Evolutionary conservation across 2,329 filamentous ascomycete species (phyloP).

Genomic region (Pyricularia grisea): DNA sequence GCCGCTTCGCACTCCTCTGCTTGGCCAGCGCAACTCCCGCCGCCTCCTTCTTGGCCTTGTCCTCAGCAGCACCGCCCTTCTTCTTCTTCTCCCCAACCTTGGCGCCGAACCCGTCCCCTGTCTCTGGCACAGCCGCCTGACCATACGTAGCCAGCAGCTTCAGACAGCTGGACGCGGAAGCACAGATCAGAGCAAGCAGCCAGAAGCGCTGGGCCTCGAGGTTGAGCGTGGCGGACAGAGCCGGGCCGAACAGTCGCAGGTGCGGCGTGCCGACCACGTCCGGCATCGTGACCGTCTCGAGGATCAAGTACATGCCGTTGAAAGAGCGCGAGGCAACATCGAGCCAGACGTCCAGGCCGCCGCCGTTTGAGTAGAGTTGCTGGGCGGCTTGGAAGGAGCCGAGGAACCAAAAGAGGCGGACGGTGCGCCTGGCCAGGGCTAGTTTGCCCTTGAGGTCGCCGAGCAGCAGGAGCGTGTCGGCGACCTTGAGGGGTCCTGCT

Average conservation of each 20-base stretch:
- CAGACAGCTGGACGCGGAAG: constrained; percentile 32
- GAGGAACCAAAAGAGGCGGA: constrained; percentile 61
- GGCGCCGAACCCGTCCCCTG: constrained; percentile 18
- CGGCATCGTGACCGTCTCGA: constrained; percentile 56
- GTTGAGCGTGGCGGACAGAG: constrained; percentile 35
- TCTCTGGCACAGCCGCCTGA: constrained; percentile 23
- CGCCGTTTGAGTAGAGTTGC: constrained; percentile 22
- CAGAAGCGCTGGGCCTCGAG: constrained; percentile 60
- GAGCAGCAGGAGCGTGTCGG: constrained; percentile 18
- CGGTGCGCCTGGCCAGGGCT: constrained; percentile 46
- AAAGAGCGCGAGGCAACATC: constrained; percentile 48
- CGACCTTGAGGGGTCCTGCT: constrained; percentile 12
- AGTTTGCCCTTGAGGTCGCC: constrained; percentile 28
- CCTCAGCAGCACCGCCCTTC: constrained; percentile 22
- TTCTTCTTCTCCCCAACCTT: constrained; percentile 20
- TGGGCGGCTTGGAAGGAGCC: constrained; percentile 46
- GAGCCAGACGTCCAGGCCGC: constrained; percentile 30
- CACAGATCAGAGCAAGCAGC: constrained; percentile 52
- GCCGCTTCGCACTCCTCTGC: constrained; percentile 10
- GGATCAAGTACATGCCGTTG: constrained; percentile 56
- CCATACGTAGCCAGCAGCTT: constrained; percentile 28
- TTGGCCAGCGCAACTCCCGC: constrained; percentile 8
- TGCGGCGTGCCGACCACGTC: constrained; percentile 34
- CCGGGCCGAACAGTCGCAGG: constrained; percentile 42
- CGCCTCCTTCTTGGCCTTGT: constrained; percentile 20